Conservation (phyloP, 2,329 filamentous ascomycete genomes). For the Scedosporium dehoogii region DNA sequence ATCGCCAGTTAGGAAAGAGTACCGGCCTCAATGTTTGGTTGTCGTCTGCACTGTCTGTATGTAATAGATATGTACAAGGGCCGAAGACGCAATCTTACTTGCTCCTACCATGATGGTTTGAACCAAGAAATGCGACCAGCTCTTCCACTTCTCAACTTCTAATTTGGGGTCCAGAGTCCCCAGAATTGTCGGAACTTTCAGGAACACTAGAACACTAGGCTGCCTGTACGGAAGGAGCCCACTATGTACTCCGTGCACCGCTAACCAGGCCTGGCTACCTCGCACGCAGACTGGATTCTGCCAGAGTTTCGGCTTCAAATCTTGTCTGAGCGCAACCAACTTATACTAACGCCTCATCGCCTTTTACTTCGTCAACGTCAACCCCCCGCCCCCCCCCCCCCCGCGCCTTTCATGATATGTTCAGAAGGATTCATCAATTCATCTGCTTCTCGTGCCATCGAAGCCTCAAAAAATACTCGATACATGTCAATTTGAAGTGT, state of each 20-base stretch:
- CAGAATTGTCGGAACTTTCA: slow-evolving; percentile 3
- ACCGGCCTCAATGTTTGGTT: too few relatives aligned
- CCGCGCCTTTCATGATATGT: too few relatives aligned
- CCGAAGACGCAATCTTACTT: background rate
- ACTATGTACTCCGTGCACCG: background rate
- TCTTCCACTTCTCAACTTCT: background rate
- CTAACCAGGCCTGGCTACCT: too few relatives aligned
- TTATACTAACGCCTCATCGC: too few relatives aligned
- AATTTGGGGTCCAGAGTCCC: background rate
- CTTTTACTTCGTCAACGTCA: too few relatives aligned
- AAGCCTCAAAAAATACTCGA: too few relatives aligned
- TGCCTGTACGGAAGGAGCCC: background rate
- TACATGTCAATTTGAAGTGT: too few relatives aligned
- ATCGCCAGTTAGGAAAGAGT: background rate
- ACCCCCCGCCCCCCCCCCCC: too few relatives aligned
- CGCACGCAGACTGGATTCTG: background rate
- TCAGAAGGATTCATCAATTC: too few relatives aligned
- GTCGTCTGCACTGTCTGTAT: background rate
- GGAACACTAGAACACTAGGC: background rate
- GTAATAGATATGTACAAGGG: background rate
- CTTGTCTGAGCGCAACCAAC: too few relatives aligned
- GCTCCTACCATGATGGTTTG: background rate
- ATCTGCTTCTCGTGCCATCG: too few relatives aligned
- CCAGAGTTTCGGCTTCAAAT: background rate
- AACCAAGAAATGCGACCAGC: background rate